Percentiles rank a stretch among this genome's conserved stretches.
phyloP scores from a whole-genome alignment of 2,329 filamentous ascomycete genomes.

The Hymenoscyphus repandus region DNA sequence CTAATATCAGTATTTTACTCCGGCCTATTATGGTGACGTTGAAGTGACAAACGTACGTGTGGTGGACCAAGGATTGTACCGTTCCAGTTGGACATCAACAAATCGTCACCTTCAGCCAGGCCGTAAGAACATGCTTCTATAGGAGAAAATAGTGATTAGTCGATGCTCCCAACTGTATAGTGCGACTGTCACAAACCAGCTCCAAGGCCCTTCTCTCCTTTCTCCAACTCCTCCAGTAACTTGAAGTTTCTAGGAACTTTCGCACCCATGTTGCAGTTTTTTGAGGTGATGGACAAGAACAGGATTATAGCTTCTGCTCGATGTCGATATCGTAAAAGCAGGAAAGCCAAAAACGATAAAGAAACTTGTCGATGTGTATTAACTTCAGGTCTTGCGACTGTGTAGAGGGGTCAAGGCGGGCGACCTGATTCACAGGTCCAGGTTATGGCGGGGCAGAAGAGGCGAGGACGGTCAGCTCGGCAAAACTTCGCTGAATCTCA shows the following conservation, averaged over 20 bases:
- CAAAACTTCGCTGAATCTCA: conserved; percentile 11
- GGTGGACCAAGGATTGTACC: conserved; percentile 95
- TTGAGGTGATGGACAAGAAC: too few species aligned
- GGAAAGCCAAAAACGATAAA: too few species aligned
- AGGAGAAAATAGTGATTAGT: conserved; percentile 14
- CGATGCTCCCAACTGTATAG: neutral
- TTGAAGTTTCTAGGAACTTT: conserved; percentile 95
- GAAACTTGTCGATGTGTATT: too few species aligned
- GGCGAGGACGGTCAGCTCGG: conserved; percentile 10
- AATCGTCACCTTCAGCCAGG: conserved; percentile 86
- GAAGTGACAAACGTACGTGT: conserved; percentile 60
- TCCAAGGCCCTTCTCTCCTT: conserved; percentile 95
- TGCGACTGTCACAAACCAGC: conserved; percentile 55
- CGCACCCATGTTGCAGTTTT: conserved; percentile 38
- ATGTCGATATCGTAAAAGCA: too few species aligned
- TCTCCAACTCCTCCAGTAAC: conserved; percentile 94
- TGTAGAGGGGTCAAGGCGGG: too few species aligned
- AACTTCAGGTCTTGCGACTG: too few species aligned
- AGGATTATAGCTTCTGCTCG: neutral
- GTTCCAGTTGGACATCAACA: conserved; percentile 98
- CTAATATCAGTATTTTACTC: neutral
- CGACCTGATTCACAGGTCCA: neutral
- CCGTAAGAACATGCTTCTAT: conserved; percentile 95
- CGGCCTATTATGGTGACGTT: neutral
- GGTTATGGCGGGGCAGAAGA: neutral